Evolutionary conservation across 164 flowering plant genomes (phyloP), one percentile per base, ranked within the genome.

Genomic region (Taxillus chinensis): DNA sequence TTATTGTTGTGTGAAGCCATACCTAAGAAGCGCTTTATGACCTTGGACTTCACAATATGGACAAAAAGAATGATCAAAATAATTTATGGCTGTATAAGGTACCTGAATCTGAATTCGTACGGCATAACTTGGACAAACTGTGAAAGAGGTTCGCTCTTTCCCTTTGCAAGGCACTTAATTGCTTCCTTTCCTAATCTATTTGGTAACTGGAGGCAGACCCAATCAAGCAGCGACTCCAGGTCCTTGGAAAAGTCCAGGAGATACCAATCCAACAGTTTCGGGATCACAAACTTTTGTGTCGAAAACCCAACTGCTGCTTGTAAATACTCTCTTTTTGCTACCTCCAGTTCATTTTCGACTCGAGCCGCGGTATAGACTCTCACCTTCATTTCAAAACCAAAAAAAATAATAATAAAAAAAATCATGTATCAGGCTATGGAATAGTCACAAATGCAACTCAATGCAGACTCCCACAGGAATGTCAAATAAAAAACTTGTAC

Each of bases 301-400:
- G 92, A 86, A 64, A 87, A 78, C 52, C 86, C 86, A 14, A 92
- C 73, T 43, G 96, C 80, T 37, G 98, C 98, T 70, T 84, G 90
- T 56, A 92, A 69, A 64, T 84, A 92, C 60, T 89, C 95, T 64
- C 72, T 79, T 58, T 89, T 92, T 8, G 98, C 98, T 1, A 69
- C 74, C 73, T 92, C 89, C 8, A 92, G 78, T 66, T 92, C 86
- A 11, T 66, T 77, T 72, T 92, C 96, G 4, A 89, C 89, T 41
- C 78, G 67, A 27, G 84, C 42, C 39, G 96, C 92, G 0, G 95
- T 83, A 70, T 92, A 92, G 17, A 87, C 82, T 67, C 96, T 75
- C 71, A 92, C 96, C 98, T 92, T 63, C 77, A 83, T 17, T 65
- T 14, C 9, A 59, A 49, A 63, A 64, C 27, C 27, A 27, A 27